phyloP scores from a whole-genome alignment of 2,329 filamentous ascomycete genomes.

The Pezicula carpinea region DNA sequence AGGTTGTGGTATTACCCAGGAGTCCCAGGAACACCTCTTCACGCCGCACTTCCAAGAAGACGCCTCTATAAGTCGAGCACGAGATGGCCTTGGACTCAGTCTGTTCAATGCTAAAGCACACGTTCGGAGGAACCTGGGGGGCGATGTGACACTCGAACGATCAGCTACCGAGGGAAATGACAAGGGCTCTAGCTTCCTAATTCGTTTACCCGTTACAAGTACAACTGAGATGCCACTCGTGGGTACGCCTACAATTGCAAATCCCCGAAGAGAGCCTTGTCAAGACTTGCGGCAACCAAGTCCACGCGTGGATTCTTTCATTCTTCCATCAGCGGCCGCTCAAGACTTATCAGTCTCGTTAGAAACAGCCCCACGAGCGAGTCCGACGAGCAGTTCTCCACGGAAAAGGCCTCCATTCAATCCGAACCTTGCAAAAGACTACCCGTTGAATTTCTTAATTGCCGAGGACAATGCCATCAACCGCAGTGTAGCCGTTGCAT shows the following conservation, averaged over 20 bases:
- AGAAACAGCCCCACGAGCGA: background rate
- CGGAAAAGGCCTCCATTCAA: slow-evolving; percentile 37
- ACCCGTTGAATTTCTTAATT: slow-evolving; percentile 63
- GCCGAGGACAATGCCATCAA: slow-evolving; percentile 73
- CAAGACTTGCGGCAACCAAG: background rate
- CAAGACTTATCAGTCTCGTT: background rate
- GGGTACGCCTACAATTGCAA: slow-evolving; percentile 14
- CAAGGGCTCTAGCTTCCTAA: slow-evolving; percentile 64
- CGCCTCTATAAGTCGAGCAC: slow-evolving; percentile 60
- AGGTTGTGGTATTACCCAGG: slow-evolving; percentile 62
- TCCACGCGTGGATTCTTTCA: background rate
- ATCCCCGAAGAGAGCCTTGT: slow-evolving; percentile 3
- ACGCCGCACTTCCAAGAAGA: slow-evolving; percentile 67
- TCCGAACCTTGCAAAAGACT: slow-evolving; percentile 50
- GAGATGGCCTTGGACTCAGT: slow-evolving; percentile 64
- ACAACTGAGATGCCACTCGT: slow-evolving; percentile 16
- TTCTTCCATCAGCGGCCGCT: background rate
- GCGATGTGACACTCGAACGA: slow-evolving; percentile 59
- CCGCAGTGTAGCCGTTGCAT: slow-evolving; percentile 59
- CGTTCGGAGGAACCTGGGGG: slow-evolving; percentile 58
- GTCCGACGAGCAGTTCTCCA: background rate
- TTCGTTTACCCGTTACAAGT: slow-evolving; percentile 48
- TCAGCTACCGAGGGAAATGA: slow-evolving; percentile 57
- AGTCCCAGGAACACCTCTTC: slow-evolving; percentile 63
- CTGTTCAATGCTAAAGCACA: slow-evolving; percentile 69